phyloP scores from a whole-genome alignment of 2,329 filamentous ascomycete genomes.

The Colletotrichum coccodes region DNA sequence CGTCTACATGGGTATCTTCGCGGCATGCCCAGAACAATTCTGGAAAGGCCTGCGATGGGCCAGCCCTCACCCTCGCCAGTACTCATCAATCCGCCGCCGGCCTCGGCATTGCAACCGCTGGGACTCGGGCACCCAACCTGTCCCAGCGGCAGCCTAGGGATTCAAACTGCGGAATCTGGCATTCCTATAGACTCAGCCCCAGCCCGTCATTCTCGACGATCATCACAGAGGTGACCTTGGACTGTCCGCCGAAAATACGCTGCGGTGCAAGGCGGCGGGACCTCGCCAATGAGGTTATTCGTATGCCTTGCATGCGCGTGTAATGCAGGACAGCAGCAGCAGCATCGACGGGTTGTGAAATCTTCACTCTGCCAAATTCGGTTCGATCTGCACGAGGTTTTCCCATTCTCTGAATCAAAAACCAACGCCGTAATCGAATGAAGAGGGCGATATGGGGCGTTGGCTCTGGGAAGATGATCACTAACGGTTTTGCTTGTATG shows the following conservation, averaged over 20 bases:
- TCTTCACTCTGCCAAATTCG: neutral
- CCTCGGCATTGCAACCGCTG: too few species aligned
- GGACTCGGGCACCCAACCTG: too few species aligned
- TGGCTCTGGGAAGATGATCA: neutral
- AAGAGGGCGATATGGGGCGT: neutral
- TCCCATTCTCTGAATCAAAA: neutral
- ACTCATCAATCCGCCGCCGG: too few species aligned
- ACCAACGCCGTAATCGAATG: neutral
- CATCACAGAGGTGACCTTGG: neutral
- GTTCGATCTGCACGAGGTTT: neutral
- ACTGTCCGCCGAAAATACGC: neutral
- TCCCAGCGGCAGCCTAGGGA: neutral
- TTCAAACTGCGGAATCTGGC: neutral
- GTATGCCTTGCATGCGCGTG: neutral
- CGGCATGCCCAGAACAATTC: neutral
- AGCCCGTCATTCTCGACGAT: neutral
- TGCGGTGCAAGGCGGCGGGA: neutral
- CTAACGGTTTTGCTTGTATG: too few species aligned
- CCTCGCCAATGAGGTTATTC: neutral
- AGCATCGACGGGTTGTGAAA: neutral
- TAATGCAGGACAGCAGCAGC: neutral
- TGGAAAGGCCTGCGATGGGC: slow-evolving; percentile 13
- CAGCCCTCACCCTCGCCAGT: neutral
- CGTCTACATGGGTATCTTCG: slow-evolving; percentile 9
- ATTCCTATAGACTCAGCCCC: neutral